Conservation (phyloP, 1,284 basidiomycete species). For the Sanghuangporus weigelae region DNA sequence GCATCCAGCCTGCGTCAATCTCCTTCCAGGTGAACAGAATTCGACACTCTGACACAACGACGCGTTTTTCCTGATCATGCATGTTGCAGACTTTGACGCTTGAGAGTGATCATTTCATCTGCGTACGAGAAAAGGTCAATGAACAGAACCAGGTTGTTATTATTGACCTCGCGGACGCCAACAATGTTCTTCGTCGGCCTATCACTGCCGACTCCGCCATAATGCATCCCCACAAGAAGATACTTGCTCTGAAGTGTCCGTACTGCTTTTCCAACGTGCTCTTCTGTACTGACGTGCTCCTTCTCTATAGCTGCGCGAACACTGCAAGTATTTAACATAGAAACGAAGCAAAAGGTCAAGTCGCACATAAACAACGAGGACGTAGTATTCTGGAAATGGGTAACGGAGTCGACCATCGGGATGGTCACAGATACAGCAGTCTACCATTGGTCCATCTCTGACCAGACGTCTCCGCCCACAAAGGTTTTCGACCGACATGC, state of each 20-base stretch:
- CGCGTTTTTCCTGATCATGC: constrained; percentile 16
- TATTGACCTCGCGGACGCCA: constrained; percentile 92
- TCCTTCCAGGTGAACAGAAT: constrained; percentile 79
- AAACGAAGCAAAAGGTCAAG: constrained; percentile 96
- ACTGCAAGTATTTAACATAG: constrained; percentile 98
- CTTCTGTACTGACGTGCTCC: neutral
- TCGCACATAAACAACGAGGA: constrained; percentile 94
- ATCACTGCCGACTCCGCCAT: constrained; percentile 98
- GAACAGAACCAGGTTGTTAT: constrained; percentile 97
- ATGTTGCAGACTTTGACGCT: constrained; percentile 73
- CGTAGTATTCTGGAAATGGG: constrained; percentile 99
- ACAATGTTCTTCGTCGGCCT: constrained; percentile 93
- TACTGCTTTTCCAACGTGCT: constrained; percentile 19
- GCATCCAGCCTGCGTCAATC: constrained; percentile 94
- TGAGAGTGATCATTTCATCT: constrained; percentile 97
- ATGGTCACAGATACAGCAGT: constrained; percentile 95
- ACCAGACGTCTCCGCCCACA: constrained; percentile 70
- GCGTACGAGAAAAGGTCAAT: constrained; percentile 83
- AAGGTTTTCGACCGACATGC: constrained; percentile 98
- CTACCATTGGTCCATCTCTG: constrained; percentile 86
- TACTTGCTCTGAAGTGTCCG: constrained; percentile 91
- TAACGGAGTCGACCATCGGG: constrained; percentile 86
- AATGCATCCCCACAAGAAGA: constrained; percentile 97
- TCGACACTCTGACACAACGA: neutral
- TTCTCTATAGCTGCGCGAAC: constrained; percentile 74